phyloP scores from a whole-genome alignment of 2,329 filamentous ascomycete genomes.

The Curvularia hawaiiensis region DNA sequence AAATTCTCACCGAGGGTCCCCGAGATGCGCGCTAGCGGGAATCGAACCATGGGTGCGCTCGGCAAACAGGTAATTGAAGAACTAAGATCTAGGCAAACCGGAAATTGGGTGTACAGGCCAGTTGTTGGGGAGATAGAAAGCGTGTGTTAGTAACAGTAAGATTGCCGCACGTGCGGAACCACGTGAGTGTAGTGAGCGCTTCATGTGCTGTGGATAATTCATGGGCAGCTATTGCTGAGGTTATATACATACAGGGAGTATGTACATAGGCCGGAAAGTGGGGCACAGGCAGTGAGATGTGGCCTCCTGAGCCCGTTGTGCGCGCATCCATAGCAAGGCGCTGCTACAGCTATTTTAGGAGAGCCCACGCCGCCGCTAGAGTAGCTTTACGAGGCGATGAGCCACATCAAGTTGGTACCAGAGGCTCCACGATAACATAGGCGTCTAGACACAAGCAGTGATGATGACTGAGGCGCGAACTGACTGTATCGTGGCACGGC shows the following conservation, averaged over 20 bases:
- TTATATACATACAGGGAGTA: background rate
- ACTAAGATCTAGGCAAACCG: background rate
- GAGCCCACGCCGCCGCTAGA: background rate
- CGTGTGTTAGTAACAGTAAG: background rate
- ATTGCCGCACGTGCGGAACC: background rate
- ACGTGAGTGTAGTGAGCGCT: background rate
- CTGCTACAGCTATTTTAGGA: slow-evolving; percentile 3
- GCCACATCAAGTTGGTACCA: background rate
- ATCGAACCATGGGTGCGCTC: background rate
- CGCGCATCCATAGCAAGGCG: background rate
- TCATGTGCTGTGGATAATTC: background rate
- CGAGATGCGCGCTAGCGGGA: slow-evolving; percentile 2
- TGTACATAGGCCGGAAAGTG: background rate
- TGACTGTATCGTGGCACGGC: background rate
- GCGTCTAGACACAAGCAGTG: background rate
- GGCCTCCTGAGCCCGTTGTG: background rate
- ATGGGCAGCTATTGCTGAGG: background rate
- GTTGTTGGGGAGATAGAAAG: too few relatives aligned
- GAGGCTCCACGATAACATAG: background rate
- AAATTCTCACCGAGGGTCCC: slow-evolving; percentile 1
- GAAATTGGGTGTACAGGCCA: background rate
- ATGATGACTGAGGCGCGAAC: background rate
- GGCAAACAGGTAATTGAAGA: background rate
- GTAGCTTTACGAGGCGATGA: background rate
- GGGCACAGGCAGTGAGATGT: background rate